Percentiles rank a stretch among this genome's conserved stretches.
Conservation (phyloP, 2,329 filamentous ascomycete species). For the Epichloe sibirici region DNA sequence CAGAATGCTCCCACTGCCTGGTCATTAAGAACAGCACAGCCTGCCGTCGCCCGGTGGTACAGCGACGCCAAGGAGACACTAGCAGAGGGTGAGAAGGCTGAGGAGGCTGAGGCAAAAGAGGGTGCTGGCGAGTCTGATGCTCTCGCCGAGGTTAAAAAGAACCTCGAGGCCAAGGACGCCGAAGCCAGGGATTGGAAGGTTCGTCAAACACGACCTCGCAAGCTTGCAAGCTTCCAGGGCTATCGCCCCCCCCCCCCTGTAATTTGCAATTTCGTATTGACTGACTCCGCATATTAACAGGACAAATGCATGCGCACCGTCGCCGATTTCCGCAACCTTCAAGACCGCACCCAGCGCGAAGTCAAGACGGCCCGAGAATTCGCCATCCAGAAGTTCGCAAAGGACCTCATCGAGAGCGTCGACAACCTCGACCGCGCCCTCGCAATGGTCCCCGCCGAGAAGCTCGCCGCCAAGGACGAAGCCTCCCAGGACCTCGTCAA, state of each 20-base stretch:
- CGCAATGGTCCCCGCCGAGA: conserved; percentile 61
- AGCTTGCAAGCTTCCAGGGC: not conserved
- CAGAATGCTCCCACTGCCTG: conserved; percentile 23
- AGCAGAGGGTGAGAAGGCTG: conserved; percentile 14
- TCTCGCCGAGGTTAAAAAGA: conserved; percentile 35
- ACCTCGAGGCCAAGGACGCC: conserved; percentile 38
- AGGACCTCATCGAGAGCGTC: conserved; percentile 87
- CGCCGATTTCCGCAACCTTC: conserved; percentile 95
- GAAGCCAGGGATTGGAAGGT: conserved; percentile 74
- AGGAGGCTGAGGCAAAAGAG: conserved; percentile 17
- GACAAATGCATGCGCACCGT: conserved; percentile 90
- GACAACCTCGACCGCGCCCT: conserved; percentile 97
- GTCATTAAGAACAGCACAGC: conserved; percentile 25
- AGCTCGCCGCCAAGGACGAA: conserved; percentile 45
- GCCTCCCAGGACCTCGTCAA: conserved; percentile 60
- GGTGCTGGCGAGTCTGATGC: conserved; percentile 20
- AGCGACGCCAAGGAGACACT: conserved; percentile 31
- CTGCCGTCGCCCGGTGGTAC: conserved; percentile 31
- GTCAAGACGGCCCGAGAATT: conserved; percentile 81
- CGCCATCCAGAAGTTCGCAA: conserved; percentile 89
- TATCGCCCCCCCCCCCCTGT: not conserved
- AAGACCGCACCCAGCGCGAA: conserved; percentile 86
- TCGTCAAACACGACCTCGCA: conserved; percentile 11
- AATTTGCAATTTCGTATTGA: not conserved
- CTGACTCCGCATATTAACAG: conserved; percentile 31